phyloP scores from a whole-genome alignment of 129 eudicot species.

The Pseudognaphalium luteoalbum region DNA sequence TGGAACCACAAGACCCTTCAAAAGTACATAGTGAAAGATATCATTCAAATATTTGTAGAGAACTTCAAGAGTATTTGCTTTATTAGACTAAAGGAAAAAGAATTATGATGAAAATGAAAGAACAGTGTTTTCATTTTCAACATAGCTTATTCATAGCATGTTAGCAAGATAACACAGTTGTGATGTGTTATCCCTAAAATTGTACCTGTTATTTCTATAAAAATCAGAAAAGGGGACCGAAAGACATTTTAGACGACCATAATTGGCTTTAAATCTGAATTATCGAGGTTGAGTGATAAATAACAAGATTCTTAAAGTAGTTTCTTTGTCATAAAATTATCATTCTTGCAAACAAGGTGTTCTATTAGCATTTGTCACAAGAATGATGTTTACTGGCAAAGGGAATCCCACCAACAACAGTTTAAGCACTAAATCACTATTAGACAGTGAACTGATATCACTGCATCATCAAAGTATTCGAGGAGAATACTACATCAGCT shows the following conservation, averaged over 20 bases:
- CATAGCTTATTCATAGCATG: neutral
- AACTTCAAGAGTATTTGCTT: neutral
- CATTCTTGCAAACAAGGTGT: no score
- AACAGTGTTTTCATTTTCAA: neutral
- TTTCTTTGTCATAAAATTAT: no score
- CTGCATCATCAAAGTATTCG: no score
- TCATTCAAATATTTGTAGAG: neutral
- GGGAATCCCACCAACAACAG: no score
- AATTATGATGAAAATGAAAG: neutral
- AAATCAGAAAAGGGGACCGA: neutral
- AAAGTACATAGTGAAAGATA: slow-evolving; percentile 13
- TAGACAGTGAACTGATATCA: no score
- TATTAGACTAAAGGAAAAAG: neutral
- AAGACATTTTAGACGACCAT: neutral
- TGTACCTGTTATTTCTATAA: neutral
- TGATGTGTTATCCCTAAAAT: neutral
- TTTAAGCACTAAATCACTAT: no score
- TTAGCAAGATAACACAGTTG: neutral
- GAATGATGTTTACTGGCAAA: no score
- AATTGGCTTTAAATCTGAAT: neutral
- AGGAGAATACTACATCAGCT: neutral
- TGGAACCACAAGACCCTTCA: slow-evolving; percentile 87
- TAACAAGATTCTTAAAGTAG: no score
- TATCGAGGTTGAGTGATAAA: no score
- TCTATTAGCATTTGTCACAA: no score